Conservation (phyloP, 192 early-diverging fungal genomes). For the Entomortierella parvispora region DNA sequence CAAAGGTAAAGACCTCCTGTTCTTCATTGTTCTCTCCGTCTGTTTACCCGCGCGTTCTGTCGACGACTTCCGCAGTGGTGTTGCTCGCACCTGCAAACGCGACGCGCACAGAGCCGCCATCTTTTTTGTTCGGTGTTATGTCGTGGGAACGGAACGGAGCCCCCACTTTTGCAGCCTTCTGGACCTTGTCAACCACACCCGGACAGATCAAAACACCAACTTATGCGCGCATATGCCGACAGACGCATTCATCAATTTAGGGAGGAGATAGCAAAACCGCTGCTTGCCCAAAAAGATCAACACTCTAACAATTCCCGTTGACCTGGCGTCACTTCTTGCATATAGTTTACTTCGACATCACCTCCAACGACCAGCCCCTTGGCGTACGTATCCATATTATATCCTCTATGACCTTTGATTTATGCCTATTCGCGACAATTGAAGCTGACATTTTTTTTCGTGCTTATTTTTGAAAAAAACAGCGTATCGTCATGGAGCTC, state of each 20-base stretch:
- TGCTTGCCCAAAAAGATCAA: not conserved
- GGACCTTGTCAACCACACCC: too few species aligned
- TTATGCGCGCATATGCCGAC: too few species aligned
- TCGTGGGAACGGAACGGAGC: too few species aligned
- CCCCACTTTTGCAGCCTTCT: too few species aligned
- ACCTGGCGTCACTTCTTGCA: not conserved
- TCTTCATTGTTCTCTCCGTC: not conserved
- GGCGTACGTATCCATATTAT: slow-evolving; percentile 61
- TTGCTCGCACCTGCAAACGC: not conserved
- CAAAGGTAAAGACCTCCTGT: slow-evolving; percentile 41
- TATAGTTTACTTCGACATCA: slow-evolving; percentile 78
- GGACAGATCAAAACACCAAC: too few species aligned
- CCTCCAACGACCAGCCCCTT: slow-evolving; percentile 55
- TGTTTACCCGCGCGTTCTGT: not conserved
- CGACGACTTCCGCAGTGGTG: not conserved
- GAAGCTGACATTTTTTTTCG: too few species aligned
- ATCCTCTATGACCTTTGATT: too few species aligned
- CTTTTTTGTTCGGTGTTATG: too few species aligned
- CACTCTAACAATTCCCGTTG: not conserved
- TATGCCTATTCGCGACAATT: too few species aligned
- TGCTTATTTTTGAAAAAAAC: slow-evolving; percentile 4
- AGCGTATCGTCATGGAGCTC: slow-evolving; percentile 75
- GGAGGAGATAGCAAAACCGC: too few species aligned
- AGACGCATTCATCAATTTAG: too few species aligned
- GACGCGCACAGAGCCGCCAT: too few species aligned